phyloP scores from a whole-genome alignment of 2,329 filamentous ascomycete species.

The Dactylellina leptospora region DNA sequence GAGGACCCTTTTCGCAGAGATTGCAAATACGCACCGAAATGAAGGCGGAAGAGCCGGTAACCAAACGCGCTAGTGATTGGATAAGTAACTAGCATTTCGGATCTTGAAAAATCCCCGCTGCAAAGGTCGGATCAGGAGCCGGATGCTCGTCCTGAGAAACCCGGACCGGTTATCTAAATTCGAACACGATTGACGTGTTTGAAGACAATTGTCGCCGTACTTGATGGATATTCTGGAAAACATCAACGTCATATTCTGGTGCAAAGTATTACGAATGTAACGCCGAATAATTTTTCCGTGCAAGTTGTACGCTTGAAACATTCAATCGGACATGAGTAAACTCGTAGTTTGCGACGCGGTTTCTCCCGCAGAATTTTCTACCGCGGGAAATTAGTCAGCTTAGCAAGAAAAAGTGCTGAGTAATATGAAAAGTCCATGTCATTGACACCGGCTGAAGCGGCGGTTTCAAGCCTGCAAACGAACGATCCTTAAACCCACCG shows the following conservation, averaged over 20 bases:
- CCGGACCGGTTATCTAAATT: no score
- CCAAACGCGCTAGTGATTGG: background rate
- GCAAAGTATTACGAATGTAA: background rate
- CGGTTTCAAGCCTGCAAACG: background rate
- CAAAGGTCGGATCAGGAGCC: no score
- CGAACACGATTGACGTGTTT: no score
- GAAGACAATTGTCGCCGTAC: no score
- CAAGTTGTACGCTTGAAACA: no score
- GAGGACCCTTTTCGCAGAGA: no score
- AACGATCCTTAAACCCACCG: background rate
- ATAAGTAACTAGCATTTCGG: slow-evolving; percentile 32
- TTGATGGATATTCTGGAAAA: background rate
- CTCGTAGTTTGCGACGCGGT: background rate
- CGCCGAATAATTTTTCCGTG: background rate
- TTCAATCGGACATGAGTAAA: no score
- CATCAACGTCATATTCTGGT: background rate
- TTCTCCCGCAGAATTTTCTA: background rate
- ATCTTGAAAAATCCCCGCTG: no score
- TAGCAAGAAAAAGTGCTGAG: background rate
- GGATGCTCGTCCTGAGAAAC: no score
- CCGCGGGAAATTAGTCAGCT: background rate
- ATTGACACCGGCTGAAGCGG: background rate
- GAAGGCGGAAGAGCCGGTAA: no score
- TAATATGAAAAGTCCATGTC: background rate
- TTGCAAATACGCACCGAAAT: no score